phyloP scores from a whole-genome alignment of 2,329 filamentous ascomycete genomes.

The Anthostomella pinea region DNA sequence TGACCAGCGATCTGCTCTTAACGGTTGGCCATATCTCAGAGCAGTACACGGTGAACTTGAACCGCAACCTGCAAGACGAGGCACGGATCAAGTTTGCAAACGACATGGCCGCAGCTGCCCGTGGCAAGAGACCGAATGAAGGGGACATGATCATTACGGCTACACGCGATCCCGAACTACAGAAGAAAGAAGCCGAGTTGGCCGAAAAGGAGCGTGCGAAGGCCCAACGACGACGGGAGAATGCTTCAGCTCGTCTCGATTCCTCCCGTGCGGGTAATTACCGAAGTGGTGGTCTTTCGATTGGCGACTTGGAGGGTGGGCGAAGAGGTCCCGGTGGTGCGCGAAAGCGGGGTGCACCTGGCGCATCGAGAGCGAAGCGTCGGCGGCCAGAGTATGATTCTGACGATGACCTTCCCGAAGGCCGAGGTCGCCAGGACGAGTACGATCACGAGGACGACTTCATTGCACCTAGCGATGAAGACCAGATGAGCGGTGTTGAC shows the following conservation, averaged over 20 bases:
- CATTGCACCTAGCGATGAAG: constrained; percentile 72
- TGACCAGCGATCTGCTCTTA: constrained; percentile 65
- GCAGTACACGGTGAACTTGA: constrained; percentile 66
- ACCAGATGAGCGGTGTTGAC: constrained; percentile 51
- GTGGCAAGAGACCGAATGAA: constrained; percentile 49
- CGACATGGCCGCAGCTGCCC: constrained; percentile 62
- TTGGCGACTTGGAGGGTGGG: constrained; percentile 66
- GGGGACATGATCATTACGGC: constrained; percentile 67
- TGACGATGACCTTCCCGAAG: constrained; percentile 67
- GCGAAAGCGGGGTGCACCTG: constrained; percentile 52
- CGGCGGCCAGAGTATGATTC: constrained; percentile 68
- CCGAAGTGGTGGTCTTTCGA: constrained; percentile 58
- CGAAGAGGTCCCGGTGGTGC: constrained; percentile 46
- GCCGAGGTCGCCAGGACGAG: constrained; percentile 63
- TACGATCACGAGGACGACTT: constrained; percentile 81
- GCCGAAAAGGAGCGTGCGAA: constrained; percentile 72
- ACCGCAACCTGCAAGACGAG: constrained; percentile 66
- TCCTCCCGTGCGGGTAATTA: constrained; percentile 53
- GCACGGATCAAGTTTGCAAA: constrained; percentile 67
- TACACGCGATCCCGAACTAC: constrained; percentile 71
- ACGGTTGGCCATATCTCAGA: constrained; percentile 75
- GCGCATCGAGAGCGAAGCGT: constrained; percentile 50
- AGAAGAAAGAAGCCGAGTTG: constrained; percentile 69
- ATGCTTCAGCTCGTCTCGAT: constrained; percentile 62
- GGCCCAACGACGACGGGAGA: constrained; percentile 64